Conservation (phyloP, 2,329 filamentous ascomycete genomes). For the Diaporthe destruens region DNA sequence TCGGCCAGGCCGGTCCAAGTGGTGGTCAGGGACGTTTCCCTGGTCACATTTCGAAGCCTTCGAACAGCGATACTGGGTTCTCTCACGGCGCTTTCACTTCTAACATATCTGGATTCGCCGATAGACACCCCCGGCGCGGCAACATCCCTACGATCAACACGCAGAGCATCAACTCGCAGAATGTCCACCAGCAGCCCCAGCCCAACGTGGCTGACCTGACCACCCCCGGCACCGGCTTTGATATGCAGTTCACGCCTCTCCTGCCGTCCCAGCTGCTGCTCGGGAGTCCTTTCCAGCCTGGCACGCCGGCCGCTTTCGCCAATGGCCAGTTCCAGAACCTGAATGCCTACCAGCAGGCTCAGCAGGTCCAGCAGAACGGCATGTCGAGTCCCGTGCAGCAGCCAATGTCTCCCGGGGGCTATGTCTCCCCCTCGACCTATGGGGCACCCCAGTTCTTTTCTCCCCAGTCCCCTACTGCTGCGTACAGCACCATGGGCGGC, state of each 20-base stretch:
- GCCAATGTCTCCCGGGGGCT: constrained; percentile 83
- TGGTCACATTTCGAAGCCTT: constrained; percentile 82
- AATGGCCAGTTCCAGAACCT: constrained; percentile 93
- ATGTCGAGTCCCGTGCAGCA: constrained; percentile 81
- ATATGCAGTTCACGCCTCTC: constrained; percentile 98
- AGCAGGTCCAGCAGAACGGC: constrained; percentile 69
- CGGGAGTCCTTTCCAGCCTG: constrained; percentile 96
- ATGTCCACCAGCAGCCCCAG: constrained; percentile 50
- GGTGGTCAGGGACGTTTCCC: constrained; percentile 71
- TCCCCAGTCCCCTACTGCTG: constrained; percentile 87
- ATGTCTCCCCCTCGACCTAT: constrained; percentile 88
- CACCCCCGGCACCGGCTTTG: constrained; percentile 88
- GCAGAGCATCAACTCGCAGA: constrained; percentile 68
- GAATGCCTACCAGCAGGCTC: constrained; percentile 77
- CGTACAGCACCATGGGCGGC: constrained; percentile 73
- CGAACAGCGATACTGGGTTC: constrained; percentile 87
- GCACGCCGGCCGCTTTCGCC: constrained; percentile 88
- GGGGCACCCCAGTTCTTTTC: constrained; percentile 85
- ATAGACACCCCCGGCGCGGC: constrained; percentile 84
- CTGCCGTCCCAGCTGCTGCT: constrained; percentile 94
- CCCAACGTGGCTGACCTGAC: constrained; percentile 79
- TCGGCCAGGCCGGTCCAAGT: constrained; percentile 69
- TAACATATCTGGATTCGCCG: constrained; percentile 86
- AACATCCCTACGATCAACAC: constrained; percentile 97
- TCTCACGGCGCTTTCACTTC: constrained; percentile 93